Conservation (phyloP, 441 rosid species). For the Manihot esculenta region DNA sequence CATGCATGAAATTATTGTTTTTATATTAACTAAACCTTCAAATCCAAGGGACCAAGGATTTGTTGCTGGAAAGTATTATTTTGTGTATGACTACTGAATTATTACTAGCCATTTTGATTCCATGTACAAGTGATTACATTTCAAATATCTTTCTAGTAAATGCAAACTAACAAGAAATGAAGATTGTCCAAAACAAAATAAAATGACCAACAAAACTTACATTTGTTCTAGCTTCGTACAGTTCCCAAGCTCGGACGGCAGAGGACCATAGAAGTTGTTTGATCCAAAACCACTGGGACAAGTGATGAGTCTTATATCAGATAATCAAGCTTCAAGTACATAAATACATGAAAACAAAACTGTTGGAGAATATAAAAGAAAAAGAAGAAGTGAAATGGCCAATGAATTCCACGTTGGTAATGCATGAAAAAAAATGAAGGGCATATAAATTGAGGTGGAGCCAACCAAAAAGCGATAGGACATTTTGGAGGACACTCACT, state of each 20-base stretch:
- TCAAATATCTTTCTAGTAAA: neutral
- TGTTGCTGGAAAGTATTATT: neutral
- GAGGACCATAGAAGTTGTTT: constrained; percentile 64
- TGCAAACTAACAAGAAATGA: neutral
- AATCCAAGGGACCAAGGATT: too few species aligned
- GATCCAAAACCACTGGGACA: constrained; percentile 44
- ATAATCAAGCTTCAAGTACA: neutral
- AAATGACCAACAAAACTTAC: constrained; percentile 43
- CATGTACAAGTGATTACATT: too few species aligned
- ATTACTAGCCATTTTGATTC: too few species aligned
- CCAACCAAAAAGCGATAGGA: too few species aligned
- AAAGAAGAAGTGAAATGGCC: too few species aligned
- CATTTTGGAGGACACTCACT: too few species aligned
- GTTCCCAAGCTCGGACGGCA: constrained; percentile 65
- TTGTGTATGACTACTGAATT: neutral
- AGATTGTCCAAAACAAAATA: neutral
- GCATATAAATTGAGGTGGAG: too few species aligned
- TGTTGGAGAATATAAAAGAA: too few species aligned
- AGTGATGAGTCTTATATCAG: neutral
- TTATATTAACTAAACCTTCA: too few species aligned
- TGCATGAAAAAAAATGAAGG: too few species aligned
- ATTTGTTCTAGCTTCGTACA: constrained; percentile 45
- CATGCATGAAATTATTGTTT: too few species aligned
- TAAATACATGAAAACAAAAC: neutral
- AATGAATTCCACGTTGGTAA: too few species aligned